Base-by-base conservation (phyloP, 148 eudicot species). In the Oxyria digyna region DNA sequence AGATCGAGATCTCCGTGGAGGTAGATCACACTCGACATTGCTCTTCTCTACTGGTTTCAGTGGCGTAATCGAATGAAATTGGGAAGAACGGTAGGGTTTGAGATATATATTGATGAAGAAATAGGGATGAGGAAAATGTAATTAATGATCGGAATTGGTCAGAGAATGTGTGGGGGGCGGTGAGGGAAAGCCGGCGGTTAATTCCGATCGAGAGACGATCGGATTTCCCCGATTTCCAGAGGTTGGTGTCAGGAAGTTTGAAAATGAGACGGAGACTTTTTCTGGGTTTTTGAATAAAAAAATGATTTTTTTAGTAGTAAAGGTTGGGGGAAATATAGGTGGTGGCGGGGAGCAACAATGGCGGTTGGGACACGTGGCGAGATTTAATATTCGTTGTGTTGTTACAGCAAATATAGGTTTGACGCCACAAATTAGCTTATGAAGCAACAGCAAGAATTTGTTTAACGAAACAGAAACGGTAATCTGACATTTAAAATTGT, bases 1-100 rank as follows among this genome's bases (percentile, higher is more conserved):
- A 91, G 83, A 81, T 87, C 91, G 20, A 92, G 85, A 67, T 89
- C 97, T 49, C 97, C 97, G 59, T 92, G 96, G 11, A 92, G 86
- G 68, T 73, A 87, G 0, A 87, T 72, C 2, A 72, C 43, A 0
- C 69, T 70, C 50, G 33, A 72, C 85, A 80, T 80, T 43, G 33
- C 41, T 13, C 31, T 4, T 70, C 14, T 42, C 21, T 40, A 4
- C 18, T 52, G 62, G 4, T 54, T 54, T 11, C 9, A 54, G 31
- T 23, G 24, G 57, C 8, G 13, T 6, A 18, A 46, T 14, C 23
- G 62, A 24, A 23, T 24, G 20, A 45, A n/a, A 20, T 2, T 14
- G 26, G 57, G 49, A n/a, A 1, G 49, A 45, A 45, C 49, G 49
- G 49, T 8, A 15, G 13, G 13, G 10, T 42, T n/a, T 4, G 6